Percentiles rank a stretch among this genome's conserved stretches.
These are phyloP conservation scores for Plasmodium falciparum DNA, from an alignment of 169 alveolate genomes.

Conservation along the genomic window DNA sequence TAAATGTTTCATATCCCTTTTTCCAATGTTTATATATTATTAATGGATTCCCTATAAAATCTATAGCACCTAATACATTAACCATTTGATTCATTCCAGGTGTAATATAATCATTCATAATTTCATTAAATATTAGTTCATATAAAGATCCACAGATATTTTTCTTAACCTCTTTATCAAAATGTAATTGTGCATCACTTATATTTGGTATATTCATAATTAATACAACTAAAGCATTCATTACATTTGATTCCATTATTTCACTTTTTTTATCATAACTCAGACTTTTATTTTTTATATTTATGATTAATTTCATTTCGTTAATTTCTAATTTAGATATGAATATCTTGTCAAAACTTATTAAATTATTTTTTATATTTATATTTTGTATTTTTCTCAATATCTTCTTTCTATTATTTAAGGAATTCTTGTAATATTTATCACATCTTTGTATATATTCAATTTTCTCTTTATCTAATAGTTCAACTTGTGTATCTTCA, in stretches of 20 bases:
- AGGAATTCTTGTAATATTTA: slow-evolving; percentile 32
- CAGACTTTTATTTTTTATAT: slow-evolving; percentile 68
- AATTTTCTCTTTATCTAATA: slow-evolving; percentile 34
- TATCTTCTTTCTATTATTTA: slow-evolving; percentile 39
- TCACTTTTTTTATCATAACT: slow-evolving; percentile 76
- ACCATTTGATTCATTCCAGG: slow-evolving; percentile 84
- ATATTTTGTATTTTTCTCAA: slow-evolving; percentile 59
- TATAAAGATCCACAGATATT: slow-evolving; percentile 72
- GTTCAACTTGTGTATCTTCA: not conserved
- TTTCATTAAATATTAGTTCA: slow-evolving; percentile 63
- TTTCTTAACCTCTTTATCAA: slow-evolving; percentile 57
- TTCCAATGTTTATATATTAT: slow-evolving; percentile 85
- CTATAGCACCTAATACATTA: slow-evolving; percentile 87
- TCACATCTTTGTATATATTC: slow-evolving; percentile 34
- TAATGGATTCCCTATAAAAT: slow-evolving; percentile 87
- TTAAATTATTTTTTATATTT: slow-evolving; percentile 61
- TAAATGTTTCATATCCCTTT: slow-evolving; percentile 76
- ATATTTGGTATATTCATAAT: slow-evolving; percentile 72
- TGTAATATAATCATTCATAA: slow-evolving; percentile 80
- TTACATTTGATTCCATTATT: slow-evolving; percentile 68
- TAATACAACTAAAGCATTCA: slow-evolving; percentile 58
- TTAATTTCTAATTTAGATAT: slow-evolving; percentile 66
- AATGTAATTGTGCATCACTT: slow-evolving; percentile 77
- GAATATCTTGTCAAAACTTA: slow-evolving; percentile 67
- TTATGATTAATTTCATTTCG: slow-evolving; percentile 61